Conservation (phyloP, 352 stramenopile genomes). For the Phytophthora litchii region DNA sequence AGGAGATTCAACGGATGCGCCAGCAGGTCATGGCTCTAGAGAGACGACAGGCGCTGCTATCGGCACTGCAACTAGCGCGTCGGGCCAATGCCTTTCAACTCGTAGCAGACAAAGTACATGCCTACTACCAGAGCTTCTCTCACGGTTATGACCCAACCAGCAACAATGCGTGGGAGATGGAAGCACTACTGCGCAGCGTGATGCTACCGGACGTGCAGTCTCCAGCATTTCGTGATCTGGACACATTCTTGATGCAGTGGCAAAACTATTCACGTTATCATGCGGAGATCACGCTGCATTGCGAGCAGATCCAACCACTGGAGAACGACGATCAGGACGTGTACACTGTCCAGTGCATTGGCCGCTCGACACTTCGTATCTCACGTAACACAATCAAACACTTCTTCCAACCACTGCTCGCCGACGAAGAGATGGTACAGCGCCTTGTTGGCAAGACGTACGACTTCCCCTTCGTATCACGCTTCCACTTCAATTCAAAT, state of each 20-base stretch:
- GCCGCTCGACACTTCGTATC: slow-evolving; percentile 55
- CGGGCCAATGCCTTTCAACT: slow-evolving; percentile 47
- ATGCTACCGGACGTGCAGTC: slow-evolving; percentile 59
- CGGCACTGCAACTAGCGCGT: slow-evolving; percentile 49
- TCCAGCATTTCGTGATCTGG: slow-evolving; percentile 50
- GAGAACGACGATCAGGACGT: slow-evolving; percentile 39
- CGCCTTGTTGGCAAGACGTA: slow-evolving; percentile 64
- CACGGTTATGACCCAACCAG: slow-evolving; percentile 48
- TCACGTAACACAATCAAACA: slow-evolving; percentile 66
- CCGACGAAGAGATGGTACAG: slow-evolving; percentile 68
- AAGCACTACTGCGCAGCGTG: slow-evolving; percentile 51
- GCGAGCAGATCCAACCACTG: slow-evolving; percentile 43
- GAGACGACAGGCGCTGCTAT: slow-evolving; percentile 46
- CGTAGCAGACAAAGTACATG: slow-evolving; percentile 43
- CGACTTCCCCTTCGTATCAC: slow-evolving; percentile 54
- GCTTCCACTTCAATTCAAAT: slow-evolving; percentile 60
- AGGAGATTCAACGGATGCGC: slow-evolving; percentile 40
- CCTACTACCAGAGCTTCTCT: slow-evolving; percentile 59
- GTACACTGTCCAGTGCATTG: slow-evolving; percentile 50
- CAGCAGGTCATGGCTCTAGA: slow-evolving; percentile 54
- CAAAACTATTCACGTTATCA: slow-evolving; percentile 71
- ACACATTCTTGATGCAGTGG: slow-evolving; percentile 63
- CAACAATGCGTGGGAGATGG: slow-evolving; percentile 26
- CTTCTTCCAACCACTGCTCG: slow-evolving; percentile 63
- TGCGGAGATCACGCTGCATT: slow-evolving; percentile 41